Base-by-base conservation (phyloP, 257 asterid genomes). In the Penstemon newberryi region DNA sequence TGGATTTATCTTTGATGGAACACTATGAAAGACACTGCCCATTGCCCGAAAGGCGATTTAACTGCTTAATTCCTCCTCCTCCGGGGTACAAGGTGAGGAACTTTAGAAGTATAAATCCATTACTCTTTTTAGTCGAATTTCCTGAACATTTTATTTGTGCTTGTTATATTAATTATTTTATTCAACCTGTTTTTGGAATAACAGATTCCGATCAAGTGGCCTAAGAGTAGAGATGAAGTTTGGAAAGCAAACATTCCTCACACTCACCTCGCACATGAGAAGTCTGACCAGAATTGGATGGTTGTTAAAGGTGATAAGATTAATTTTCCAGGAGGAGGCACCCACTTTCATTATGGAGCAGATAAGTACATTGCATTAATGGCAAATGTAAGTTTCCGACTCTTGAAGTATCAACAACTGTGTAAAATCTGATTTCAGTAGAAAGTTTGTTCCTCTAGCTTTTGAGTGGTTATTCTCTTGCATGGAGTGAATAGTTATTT, bases 11-110 rank as follows among this genome's bases (percentile, higher is more conserved):
- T 51, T 65, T 95, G 79, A 95, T 94, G 99, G 99, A 95, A 88
- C 99, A 95, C 86, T 95, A 95, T 68, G 99, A 95, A 81, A 85
- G 99, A 62, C 97, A 89, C 77, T 92, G 96, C 79, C 98, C 98
- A 8, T 75, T 81, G 75, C 96, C 96, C n/a, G 98, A 92, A 75
- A 86, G 98, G 76, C 86, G 89, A 60, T 92, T 53, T 78, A 92
- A 92, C 81, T 92, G 98, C 78, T 77, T 89, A 82, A 92, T 92
- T 79, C 96, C 98, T 76, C 98, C 98, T 65, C 98, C 98, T 59
- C 74, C 95, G 2, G 98, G 98, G 38, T 92, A 92, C 83, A 92
- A 89, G 96, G 96, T 89, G 65, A 63, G 84, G 43, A 6, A 43
- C 60, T 57, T 11, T 42, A 37, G 60, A 70, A 36, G 63, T 70